Evolutionary conservation across 352 stramenopile species (phyloP), one percentile per base, ranked within the genome.

Genomic region (Pythium chondricola): DNA sequence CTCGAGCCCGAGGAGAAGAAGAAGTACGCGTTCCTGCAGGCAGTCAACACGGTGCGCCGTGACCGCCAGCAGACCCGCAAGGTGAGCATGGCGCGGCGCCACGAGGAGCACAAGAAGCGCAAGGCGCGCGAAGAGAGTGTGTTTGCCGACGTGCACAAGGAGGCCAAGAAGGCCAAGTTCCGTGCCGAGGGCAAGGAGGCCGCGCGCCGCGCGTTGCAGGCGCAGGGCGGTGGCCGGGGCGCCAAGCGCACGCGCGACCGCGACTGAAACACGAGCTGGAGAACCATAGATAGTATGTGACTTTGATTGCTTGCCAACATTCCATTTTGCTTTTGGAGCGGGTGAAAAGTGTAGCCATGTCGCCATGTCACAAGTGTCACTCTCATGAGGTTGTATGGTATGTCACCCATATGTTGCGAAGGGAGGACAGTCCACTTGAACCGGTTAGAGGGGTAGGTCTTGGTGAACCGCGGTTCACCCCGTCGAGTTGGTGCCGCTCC

Each of bases 1-100:
- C 83, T 98, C 61, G 95, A 99, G 47, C 85, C 87, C 2, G 90
- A 95, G 29, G 96, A 99, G 65, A 96, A 96, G 72, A 97, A 95
- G 51, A 98, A 98, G 63, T 90, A 96, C 50, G 84, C 87, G n/a
- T 97, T 99, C 48, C 83, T 99, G 61, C 92, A 99, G 67, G 91
- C 95, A 17, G 74, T 99, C 6, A 96, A 97, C 58, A 98, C 95
- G 4, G 96, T 99, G 50, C 81, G 93, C 47, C 98, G 98, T 43
- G 96, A 98, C 60, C 98, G 98, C 49, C 74, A 93, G 36, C 74
- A 85, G 40, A 98, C 97, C 26, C 79, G 92, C 2, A 98, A 98
- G 62, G 69, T 85, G n/a, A 93, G 88, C 61, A 93, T 97, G 56
- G 83, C 67, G 13, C 66, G 89, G 56, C 72, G 88, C 2, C 93